Base-by-base conservation (phyloP, 441 rosid genomes). In the Mallotus repandus region DNA sequence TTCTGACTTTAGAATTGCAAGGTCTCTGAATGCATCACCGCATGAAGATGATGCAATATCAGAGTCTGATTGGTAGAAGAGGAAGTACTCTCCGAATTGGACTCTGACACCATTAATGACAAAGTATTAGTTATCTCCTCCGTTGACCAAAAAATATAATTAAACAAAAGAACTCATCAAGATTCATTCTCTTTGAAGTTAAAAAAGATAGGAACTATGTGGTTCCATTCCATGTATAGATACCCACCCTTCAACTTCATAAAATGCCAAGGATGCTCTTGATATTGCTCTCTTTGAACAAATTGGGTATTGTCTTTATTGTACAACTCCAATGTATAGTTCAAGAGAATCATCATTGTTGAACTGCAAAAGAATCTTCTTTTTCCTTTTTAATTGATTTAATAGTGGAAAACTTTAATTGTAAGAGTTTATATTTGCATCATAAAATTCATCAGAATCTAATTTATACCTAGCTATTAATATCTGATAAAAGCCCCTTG, bases 201-300 rank as follows among this genome's bases (percentile, higher is more conserved):
- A 29, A 29, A 19, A 45, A 63, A 41, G 8, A 12, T 5, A 5
- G 9, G 8, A 9, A 58, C 16, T 29, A 18, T 63, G 12, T 12
- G 4, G 15, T 4, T 8, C 15, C 12, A 56, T 7, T n/a, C n/a
- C n/a, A n/a, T n/a, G 8, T 56, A n/a, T 56, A 56, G 57, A 56
- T 84, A 84, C 89, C 85, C 82, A 84, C 89, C 85, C 82, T 38
- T 74, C 2, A 29, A 84, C 85, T 71, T 75, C 78, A 64, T 84
- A 77, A 29, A 76, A 84, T 6, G 82, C 73, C 74, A 84, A 46
- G 53, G 71, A 72, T 13, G 74, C 68, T 70, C 73, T 32, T 68
- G 68, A 41, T 38, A 18, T 7, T n/a, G 49, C 60, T 22, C 8
- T 52, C 35, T 22, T 69, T 21, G 72, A 32, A 45, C 74, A 76